Evolutionary conservation across 2,329 filamentous ascomycete genomes (phyloP).

Genomic region (Hypoxylon sp.): DNA sequence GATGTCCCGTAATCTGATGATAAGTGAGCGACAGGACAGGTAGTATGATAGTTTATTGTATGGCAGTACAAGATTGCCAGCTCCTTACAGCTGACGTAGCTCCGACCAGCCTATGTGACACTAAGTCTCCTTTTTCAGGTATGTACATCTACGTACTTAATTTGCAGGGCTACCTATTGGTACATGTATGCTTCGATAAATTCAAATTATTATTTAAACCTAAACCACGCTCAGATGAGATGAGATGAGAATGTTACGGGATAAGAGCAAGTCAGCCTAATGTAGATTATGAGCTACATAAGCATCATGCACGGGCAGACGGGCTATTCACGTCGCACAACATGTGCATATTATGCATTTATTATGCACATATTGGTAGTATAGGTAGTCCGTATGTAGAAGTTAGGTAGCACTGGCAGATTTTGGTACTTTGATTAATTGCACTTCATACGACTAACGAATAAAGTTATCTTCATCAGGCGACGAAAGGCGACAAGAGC

Average conservation of each 20-base stretch:
- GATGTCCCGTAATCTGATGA: conserved; percentile 20
- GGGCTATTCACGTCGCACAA: conserved; percentile 17
- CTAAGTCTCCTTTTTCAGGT: conserved; percentile 26
- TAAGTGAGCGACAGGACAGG: conserved; percentile 36
- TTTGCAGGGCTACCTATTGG: not conserved
- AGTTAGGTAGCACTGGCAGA: no score
- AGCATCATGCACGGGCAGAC: conserved; percentile 27
- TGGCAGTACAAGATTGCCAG: conserved; percentile 28
- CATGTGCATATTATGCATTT: conserved; percentile 24
- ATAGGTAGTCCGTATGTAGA: no score
- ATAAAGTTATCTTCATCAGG: conserved; percentile 29
- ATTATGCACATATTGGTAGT: conserved; percentile 12
- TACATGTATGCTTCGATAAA: conserved; percentile 1
- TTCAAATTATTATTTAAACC: conserved; percentile 37
- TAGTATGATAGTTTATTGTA: conserved; percentile 18
- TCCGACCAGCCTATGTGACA: conserved; percentile 28
- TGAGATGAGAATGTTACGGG: conserved; percentile 17
- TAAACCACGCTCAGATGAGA: conserved; percentile 6
- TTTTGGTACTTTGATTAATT: conserved; percentile 9
- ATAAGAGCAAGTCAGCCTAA: conserved; percentile 40
- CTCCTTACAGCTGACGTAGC: conserved; percentile 50
- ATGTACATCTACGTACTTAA: no score
- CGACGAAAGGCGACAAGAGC: not conserved
- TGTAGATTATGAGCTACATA: conserved; percentile 19
- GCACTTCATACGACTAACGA: conserved; percentile 21